Evolutionary conservation across 257 asterid genomes (phyloP), one percentile per base, ranked within the genome.

Genomic region (Nicotiana noctiflora): DNA sequence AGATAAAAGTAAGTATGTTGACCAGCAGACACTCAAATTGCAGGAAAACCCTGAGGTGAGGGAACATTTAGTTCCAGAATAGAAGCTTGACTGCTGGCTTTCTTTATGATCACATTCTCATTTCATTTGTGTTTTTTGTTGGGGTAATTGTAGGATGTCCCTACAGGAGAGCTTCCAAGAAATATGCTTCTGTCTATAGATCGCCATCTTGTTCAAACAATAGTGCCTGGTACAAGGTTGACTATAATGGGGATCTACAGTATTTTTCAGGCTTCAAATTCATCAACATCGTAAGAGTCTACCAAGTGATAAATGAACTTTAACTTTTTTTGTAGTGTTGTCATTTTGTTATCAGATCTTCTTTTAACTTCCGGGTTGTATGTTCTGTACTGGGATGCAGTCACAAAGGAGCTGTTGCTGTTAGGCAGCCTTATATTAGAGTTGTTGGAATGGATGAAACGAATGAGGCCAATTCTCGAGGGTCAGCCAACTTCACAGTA

Each of bases 201-300:
- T 87, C 96, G 98, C 67, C 99, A 94, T 88, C 96, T 96, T 79
- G 99, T 94, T 86, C 99, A 96, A 88, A 93, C 99, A 84, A 94
- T 96, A 86, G 99, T 96, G 82, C 99, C 99, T 66, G 99, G 98
- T 76, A 93, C 97, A 60, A 96, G 99, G 88, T 86, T 96, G 88
- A 92, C 98, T 72, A 84, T 96, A 67, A 90, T 96, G 97, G 99
- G 99, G 46, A 96, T 96, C 74, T 96, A 92, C 88, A 96, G 99
- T 67, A 90, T 96, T 80, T 96, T 94, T 81, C 99, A 96, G 83
- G 96, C 98, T 81, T 86, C 98, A 75, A 96, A 94, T 83, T 89
- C 99, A 80, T 88, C 94, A 15, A 77, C 95, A 46, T 86, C 92
- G 99, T 96, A 92, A 89, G 97, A 79, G 29, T 72, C 78, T 79